Base-by-base conservation (phyloP, 2,329 filamentous ascomycete species). In the Fusarium phyllophilum region DNA sequence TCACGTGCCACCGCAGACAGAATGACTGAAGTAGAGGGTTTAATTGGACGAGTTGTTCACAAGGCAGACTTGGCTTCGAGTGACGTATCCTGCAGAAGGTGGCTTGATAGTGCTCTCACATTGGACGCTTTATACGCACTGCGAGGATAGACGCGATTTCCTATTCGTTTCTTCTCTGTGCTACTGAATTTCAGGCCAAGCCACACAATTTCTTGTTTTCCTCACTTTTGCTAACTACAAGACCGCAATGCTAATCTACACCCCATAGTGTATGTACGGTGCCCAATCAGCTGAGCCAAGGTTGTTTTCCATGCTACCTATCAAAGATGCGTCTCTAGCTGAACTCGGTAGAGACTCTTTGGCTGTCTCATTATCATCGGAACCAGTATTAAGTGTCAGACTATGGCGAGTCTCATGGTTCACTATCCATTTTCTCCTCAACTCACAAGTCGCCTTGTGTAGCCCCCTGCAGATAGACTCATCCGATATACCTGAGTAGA, bases 271-370 rank as follows among this genome's bases (percentile, higher is more conserved):
- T 31, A 31, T 11, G 9, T 31, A 31, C 31, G 31, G 11, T 31
- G 31, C 31, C 31, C 31, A 31, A 31, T 31, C 31, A 31, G 31
- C 31, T 4, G 31, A 34, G 1, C 51, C 20, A 18, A 46, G 10
- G 17, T 46, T 26, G 3, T 10, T 33, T 0, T 38, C 39, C 3
- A 3, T 17, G 8, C 1, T 17, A 0, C 42, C 39, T 1, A 39
- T 26, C 20, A 58, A 15, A 9, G 33, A 5, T 26, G 51, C 51
- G 20, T 62, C 39, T 58, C 59, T 36, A 1, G 1, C 29, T 22
- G 57, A 41, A 13, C 33, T 20, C 24, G 10, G 6, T 11, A 8
- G 26, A 22, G 31, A 51, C 22, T 1, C 29, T 3, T 26, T 60
- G 2, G 33, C 22, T 8, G n/a, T n/a, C n/a, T n/a, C n/a, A n/a